These are phyloP conservation scores for Verticillium klebahnii DNA, from an alignment of 2,329 filamentous ascomycete species.

Conservation along the genomic window DNA sequence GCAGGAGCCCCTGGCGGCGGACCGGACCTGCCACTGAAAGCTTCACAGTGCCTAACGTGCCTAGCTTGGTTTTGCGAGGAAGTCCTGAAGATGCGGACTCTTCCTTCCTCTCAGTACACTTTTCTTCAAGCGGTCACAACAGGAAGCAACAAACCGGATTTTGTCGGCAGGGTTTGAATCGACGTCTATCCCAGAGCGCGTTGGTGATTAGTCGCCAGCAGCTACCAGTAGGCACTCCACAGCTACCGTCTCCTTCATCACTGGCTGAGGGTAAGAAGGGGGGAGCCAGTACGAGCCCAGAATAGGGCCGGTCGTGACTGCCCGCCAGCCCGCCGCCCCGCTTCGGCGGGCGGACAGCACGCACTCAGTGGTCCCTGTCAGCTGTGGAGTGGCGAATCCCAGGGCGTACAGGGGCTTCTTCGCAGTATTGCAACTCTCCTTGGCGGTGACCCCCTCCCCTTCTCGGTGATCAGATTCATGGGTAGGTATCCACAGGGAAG, in stretches of 20 bases:
- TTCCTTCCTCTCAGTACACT: too few relatives aligned
- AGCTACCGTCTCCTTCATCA: not conserved
- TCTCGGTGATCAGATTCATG: not conserved
- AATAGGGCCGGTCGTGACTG: not conserved
- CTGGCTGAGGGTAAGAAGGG: not conserved
- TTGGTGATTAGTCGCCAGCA: not conserved
- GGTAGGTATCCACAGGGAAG: not conserved
- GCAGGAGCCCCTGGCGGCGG: not conserved
- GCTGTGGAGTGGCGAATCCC: not conserved
- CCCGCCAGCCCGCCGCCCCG: not conserved
- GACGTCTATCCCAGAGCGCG: too few relatives aligned
- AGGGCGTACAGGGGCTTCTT: not conserved
- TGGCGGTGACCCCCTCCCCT: not conserved
- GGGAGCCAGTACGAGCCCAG: not conserved
- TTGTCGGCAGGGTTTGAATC: too few relatives aligned
- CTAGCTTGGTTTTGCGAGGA: too few relatives aligned
- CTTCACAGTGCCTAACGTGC: too few relatives aligned
- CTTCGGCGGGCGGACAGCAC: not conserved
- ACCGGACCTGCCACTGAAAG: not conserved
- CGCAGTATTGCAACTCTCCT: not conserved
- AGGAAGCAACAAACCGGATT: too few relatives aligned
- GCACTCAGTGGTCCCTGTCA: not conserved
- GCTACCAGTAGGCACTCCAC: not conserved
- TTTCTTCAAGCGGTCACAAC: too few relatives aligned
- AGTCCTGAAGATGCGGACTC: too few relatives aligned